Conservation (phyloP, 768 basidiomycete genomes). For the Rhodotorula taiwanensis region DNA sequence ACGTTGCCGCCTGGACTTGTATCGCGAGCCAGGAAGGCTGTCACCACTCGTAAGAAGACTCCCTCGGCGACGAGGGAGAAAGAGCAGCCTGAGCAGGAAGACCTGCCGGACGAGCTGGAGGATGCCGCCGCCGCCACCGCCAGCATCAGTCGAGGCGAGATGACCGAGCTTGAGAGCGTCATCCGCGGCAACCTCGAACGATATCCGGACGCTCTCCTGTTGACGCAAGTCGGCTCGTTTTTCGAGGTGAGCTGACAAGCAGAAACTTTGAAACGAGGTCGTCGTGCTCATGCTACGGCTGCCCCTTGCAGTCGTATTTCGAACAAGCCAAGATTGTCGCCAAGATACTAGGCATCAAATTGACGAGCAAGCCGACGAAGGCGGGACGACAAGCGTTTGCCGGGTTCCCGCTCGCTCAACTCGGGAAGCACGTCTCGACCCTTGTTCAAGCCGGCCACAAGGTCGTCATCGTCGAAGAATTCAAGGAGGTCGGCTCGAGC, state of each 20-base stretch:
- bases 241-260: constrained; percentile 85
- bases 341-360: constrained; percentile 69
- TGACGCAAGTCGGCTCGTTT: constrained; percentile 90
- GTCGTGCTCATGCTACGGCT: neutral
- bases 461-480: constrained; percentile 92
- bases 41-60: neutral
- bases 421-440: constrained; percentile 78
- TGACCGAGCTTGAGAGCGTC: constrained; percentile 58
- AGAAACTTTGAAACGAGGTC: neutral
- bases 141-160: neutral
- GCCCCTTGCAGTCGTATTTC: constrained; percentile 71
- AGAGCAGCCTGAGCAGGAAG: too few species aligned
- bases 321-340: constrained; percentile 78
- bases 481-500: constrained; percentile 50
- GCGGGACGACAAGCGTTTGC: constrained; percentile 67
- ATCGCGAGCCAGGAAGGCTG: too few species aligned
- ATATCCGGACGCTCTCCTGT: constrained; percentile 80
- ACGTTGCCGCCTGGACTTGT: too few species aligned
- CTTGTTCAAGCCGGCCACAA: constrained; percentile 76
- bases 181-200: constrained; percentile 63
- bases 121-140: too few species aligned
- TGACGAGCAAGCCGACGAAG: constrained; percentile 51
- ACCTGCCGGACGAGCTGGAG: too few species aligned
- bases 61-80: too few species aligned
- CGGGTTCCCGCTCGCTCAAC: constrained; percentile 78